Evolutionary conservation across 768 basidiomycete species (phyloP).

Genomic region (Rhodotorula kratochvilovae): DNA sequence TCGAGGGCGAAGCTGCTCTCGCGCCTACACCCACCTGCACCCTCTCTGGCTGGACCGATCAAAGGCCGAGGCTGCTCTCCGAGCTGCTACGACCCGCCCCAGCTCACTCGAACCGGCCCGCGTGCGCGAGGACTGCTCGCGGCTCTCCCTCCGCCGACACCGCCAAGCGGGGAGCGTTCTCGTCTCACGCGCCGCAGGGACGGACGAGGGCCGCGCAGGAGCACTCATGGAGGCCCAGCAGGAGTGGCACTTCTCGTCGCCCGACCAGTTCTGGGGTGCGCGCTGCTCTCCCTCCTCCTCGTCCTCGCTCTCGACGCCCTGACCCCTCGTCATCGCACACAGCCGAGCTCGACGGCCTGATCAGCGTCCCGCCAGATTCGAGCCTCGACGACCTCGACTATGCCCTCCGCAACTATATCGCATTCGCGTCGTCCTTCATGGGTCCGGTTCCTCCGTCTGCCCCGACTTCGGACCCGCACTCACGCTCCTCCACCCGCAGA

Average conservation of each 20-base stretch:
- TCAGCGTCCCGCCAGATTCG: conserved; percentile 61
- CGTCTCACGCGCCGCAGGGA: no score
- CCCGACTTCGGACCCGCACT: not conserved
- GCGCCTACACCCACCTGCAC: no score
- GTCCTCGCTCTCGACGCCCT: not conserved
- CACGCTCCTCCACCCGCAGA: conserved; percentile 52
- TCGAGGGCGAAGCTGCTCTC: no score
- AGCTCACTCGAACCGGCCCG: no score
- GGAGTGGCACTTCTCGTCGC: conserved; percentile 72
- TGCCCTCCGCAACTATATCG: conserved; percentile 48
- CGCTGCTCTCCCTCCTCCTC: not conserved
- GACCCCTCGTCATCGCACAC: not conserved
- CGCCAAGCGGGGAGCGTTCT: no score
- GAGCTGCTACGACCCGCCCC: no score
- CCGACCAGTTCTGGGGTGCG: conserved; percentile 71
- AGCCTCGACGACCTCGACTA: conserved; percentile 74
- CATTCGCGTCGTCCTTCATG: conserved; percentile 29
- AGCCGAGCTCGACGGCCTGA: conserved; percentile 79
- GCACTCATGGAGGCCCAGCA: conserved; percentile 56
- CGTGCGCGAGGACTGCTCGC: no score
- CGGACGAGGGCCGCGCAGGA: no score
- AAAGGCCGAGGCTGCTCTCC: no score
- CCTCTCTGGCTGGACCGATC: no score
- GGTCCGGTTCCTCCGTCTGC: conserved; percentile 9
- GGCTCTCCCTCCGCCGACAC: no score